phyloP scores from a whole-genome alignment of 73 alveolate genomes.

The Symbiodinium pilosum region DNA sequence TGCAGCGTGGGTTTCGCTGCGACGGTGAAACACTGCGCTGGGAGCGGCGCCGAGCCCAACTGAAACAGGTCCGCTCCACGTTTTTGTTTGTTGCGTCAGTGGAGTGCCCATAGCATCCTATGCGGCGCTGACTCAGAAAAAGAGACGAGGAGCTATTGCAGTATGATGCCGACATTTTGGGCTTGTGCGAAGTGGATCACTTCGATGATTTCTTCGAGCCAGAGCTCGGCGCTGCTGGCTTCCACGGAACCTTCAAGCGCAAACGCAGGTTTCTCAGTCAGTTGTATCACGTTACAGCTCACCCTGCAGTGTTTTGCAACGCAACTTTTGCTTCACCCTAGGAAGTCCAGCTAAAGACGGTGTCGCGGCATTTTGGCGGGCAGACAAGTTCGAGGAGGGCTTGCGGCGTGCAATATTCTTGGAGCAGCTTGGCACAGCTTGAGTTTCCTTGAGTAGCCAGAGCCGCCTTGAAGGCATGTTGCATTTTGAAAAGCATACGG shows the following conservation, averaged over 20 bases:
- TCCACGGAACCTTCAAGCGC: slow-evolving; percentile 73
- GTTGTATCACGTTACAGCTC: too few relatives aligned
- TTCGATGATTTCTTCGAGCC: slow-evolving; percentile 40
- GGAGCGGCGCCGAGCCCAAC: slow-evolving; percentile 15
- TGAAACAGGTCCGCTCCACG: background rate
- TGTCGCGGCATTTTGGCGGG: slow-evolving; percentile 40
- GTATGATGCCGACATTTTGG: slow-evolving; percentile 47
- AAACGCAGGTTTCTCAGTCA: slow-evolving; percentile 23
- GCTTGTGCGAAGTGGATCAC: slow-evolving; percentile 82
- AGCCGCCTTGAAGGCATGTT: too few relatives aligned
- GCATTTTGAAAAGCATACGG: background rate
- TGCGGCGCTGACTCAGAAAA: too few relatives aligned
- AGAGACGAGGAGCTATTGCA: slow-evolving; percentile 19
- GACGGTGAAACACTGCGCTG: slow-evolving; percentile 26
- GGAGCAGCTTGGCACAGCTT: slow-evolving; percentile 14
- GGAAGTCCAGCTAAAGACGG: slow-evolving; percentile 93
- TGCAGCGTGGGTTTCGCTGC: slow-evolving; percentile 70
- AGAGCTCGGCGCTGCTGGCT: slow-evolving; percentile 23
- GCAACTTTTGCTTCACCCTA: background rate
- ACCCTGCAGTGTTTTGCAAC: background rate
- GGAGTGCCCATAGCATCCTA: too few relatives aligned
- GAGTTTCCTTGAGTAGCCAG: too few relatives aligned
- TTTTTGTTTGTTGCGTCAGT: background rate
- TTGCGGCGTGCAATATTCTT: slow-evolving; percentile 56
- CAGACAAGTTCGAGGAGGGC: slow-evolving; percentile 26